Evolutionary conservation across 1,139 yeast genomes (phyloP).

Genomic region (Diutina siamensis): DNA sequence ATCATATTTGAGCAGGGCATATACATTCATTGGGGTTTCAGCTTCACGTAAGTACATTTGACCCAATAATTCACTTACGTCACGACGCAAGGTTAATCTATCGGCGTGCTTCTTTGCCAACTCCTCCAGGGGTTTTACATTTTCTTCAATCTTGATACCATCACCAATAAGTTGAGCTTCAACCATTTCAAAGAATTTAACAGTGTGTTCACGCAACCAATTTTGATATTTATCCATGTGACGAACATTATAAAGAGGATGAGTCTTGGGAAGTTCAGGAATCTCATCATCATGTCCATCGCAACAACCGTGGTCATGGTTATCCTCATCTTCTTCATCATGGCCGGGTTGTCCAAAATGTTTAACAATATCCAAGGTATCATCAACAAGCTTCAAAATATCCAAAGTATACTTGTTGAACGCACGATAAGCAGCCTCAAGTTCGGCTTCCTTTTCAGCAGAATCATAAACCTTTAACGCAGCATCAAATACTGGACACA

Average conservation of each 20-base stretch:
- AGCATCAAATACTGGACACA: slow-evolving; percentile 19
- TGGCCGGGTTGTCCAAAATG: slow-evolving; percentile 45
- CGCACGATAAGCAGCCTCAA: slow-evolving; percentile 15
- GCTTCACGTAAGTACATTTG: slow-evolving; percentile 53
- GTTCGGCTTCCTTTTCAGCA: slow-evolving; percentile 28
- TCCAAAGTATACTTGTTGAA: slow-evolving; percentile 34
- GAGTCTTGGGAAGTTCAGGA: slow-evolving; percentile 29
- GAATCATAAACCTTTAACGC: slow-evolving; percentile 32
- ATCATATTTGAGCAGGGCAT: slow-evolving; percentile 45
- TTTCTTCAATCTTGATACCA: slow-evolving; percentile 4
- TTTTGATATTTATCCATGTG: slow-evolving; percentile 27
- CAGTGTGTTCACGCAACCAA: slow-evolving; percentile 48
- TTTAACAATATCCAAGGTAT: slow-evolving; percentile 51
- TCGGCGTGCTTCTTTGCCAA: slow-evolving; percentile 7
- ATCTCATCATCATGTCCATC: slow-evolving; percentile 13
- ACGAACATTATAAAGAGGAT: slow-evolving; percentile 40
- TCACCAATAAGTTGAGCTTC: slow-evolving; percentile 11
- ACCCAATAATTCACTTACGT: slow-evolving; percentile 41
- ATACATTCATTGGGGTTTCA: slow-evolving; percentile 46
- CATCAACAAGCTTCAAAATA: slow-evolving; percentile 47
- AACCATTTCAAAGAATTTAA: slow-evolving; percentile 29
- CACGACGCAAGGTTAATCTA: slow-evolving; percentile 17
- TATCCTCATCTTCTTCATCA: slow-evolving; percentile 25
- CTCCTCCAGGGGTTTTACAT: neutral
- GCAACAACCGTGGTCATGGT: too few species aligned